Evolutionary conservation across 2,329 filamentous ascomycete genomes (phyloP).

Genomic region (Eurotiales sp.): DNA sequence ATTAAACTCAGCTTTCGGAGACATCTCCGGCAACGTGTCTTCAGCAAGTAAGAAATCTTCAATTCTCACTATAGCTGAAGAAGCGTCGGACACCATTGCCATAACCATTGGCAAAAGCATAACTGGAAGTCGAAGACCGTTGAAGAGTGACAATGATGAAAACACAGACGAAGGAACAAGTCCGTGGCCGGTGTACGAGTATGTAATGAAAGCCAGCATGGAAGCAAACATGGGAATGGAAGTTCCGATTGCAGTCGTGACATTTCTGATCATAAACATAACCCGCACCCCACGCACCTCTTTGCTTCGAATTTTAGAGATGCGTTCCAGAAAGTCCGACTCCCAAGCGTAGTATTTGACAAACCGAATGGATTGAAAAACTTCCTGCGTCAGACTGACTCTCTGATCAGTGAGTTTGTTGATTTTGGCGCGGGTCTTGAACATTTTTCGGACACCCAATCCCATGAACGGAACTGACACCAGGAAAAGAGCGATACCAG

Average conservation of each 20-base stretch:
- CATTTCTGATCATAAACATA: constrained; percentile 74
- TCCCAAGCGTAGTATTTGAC: constrained; percentile 98
- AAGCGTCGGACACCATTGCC: constrained; percentile 81
- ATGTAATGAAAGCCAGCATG: constrained; percentile 86
- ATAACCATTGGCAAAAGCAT: constrained; percentile 84
- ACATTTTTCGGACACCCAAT: constrained; percentile 70
- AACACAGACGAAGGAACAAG: constrained; percentile 75
- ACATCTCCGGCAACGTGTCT: constrained; percentile 69
- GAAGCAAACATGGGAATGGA: constrained; percentile 84
- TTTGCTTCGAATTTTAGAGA: constrained; percentile 65
- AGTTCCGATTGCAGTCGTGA: constrained; percentile 76
- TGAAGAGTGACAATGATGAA: constrained; percentile 87
- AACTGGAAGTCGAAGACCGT: constrained; percentile 77
- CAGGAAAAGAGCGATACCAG: constrained; percentile 78
- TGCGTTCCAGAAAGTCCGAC: constrained; percentile 70
- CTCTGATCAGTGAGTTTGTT: constrained; percentile 90
- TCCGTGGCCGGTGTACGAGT: constrained; percentile 55
- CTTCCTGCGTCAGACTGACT: constrained; percentile 84
- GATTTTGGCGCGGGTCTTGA: constrained; percentile 69
- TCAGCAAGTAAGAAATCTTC: constrained; percentile 81
- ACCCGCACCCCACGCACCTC: constrained; percentile 79
- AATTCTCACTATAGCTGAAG: constrained; percentile 74
- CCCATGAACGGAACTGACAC: constrained; percentile 72
- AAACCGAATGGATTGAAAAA: constrained; percentile 80
- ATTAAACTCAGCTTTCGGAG: constrained; percentile 44